Evolutionary conservation across 371 early-diverging fungal genomes (phyloP).

Genomic region (Mortierella sp.): DNA sequence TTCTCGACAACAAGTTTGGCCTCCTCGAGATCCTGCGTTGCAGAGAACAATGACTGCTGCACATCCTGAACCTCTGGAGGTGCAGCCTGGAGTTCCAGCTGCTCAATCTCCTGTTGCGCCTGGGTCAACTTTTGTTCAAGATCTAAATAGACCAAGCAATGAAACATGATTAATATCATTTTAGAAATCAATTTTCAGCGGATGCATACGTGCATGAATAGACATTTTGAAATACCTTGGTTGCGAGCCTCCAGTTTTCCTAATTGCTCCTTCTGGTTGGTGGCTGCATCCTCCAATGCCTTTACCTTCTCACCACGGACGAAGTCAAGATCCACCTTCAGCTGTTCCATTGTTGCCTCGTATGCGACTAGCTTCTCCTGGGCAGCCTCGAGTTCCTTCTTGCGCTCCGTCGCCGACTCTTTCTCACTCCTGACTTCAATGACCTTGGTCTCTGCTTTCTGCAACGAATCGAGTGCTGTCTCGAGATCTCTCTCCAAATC

Average conservation of each 20-base stretch:
- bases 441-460: conserved; percentile 29
- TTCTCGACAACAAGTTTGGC: conserved; percentile 16
- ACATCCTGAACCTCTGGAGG: conserved; percentile 53
- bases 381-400: conserved; percentile 16
- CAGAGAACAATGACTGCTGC: conserved; percentile 37
- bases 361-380: conserved; percentile 1
- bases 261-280: conserved; percentile 9
- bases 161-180: not conserved
- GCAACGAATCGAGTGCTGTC: conserved; percentile 39
- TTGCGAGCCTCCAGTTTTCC: conserved; percentile 16
- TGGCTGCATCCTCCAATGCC: not conserved
- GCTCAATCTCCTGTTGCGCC: conserved; percentile 47
- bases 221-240: conserved; percentile 9
- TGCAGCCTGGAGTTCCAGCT: conserved; percentile 40
- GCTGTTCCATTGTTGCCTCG: conserved; percentile 15
- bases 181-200: not conserved
- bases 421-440: conserved; percentile 23
- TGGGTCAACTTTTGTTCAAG: conserved; percentile 31
- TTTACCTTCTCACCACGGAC: conserved; percentile 8
- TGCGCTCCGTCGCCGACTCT: not conserved
- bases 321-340: conserved; percentile 19
- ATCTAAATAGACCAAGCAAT: conserved; percentile 3
- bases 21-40: conserved; percentile 43
- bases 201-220: not conserved
- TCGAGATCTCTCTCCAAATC: conserved; percentile 47